phyloP scores from a whole-genome alignment of 2,329 filamentous ascomycete genomes.

The Cladosporium sphaerospermum region DNA sequence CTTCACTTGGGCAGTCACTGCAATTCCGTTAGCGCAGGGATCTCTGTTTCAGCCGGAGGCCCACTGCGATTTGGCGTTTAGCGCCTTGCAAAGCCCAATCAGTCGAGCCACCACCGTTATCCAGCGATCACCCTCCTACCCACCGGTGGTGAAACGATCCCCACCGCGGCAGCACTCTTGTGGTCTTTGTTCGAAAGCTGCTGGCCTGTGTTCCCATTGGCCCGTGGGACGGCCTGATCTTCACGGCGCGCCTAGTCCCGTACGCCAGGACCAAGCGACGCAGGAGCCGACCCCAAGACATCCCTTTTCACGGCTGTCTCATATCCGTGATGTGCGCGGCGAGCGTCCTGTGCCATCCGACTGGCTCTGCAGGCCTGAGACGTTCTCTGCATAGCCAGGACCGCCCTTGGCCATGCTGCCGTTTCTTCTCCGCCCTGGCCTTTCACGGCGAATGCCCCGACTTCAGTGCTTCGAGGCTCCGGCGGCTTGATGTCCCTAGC shows the following conservation, averaged over 20 bases:
- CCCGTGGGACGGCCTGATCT: slow-evolving; percentile 1
- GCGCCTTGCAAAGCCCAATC: too few relatives aligned
- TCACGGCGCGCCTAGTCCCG: neutral
- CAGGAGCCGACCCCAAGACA: neutral
- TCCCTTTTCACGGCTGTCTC: slow-evolving; percentile 8
- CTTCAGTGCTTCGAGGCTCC: slow-evolving; percentile 1
- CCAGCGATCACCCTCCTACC: too few relatives aligned
- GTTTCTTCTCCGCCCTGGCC: neutral
- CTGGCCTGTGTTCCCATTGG: slow-evolving; percentile 6
- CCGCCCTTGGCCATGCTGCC: slow-evolving; percentile 1
- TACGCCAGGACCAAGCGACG: neutral
- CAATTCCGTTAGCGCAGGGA: too few relatives aligned
- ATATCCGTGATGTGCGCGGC: neutral
- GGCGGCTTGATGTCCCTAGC: slow-evolving; percentile 4
- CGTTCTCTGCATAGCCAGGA: neutral
- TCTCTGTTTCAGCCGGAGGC: too few relatives aligned
- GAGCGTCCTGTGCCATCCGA: neutral
- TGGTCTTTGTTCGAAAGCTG: neutral
- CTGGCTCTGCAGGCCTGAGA: slow-evolving; percentile 5
- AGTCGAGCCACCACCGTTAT: too few relatives aligned
- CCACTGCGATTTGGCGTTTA: too few relatives aligned
- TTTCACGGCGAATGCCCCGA: slow-evolving; percentile 5
- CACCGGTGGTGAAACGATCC: neutral
- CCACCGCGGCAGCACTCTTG: neutral
- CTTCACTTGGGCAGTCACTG: too few relatives aligned